Evolutionary conservation across 768 basidiomycete genomes (phyloP).

Genomic region (Tremella yokohamensis): DNA sequence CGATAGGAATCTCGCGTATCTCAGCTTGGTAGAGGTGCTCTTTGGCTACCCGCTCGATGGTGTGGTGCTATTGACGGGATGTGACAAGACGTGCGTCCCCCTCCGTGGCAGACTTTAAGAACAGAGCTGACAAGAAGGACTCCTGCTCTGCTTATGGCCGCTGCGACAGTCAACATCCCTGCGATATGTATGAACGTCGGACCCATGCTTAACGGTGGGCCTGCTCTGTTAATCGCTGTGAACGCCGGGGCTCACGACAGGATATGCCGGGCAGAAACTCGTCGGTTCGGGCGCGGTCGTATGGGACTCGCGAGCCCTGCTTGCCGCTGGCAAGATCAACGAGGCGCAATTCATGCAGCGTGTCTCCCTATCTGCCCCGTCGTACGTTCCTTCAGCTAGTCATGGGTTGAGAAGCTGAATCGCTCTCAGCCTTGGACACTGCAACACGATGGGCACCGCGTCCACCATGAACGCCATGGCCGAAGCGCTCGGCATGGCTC

Average conservation of each 20-base stretch:
- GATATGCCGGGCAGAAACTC: conserved; percentile 31
- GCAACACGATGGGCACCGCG: conserved; percentile 50
- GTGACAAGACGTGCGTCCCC: conserved; percentile 40
- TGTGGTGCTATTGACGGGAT: conserved; percentile 47
- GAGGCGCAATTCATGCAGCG: conserved; percentile 41
- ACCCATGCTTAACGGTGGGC: conserved; percentile 47
- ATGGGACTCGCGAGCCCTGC: conserved; percentile 39
- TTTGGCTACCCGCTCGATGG: conserved; percentile 50
- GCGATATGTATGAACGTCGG: conserved; percentile 49
- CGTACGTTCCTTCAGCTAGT: conserved; percentile 17
- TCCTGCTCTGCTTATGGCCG: conserved; percentile 46
- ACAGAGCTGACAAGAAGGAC: conserved; percentile 30
- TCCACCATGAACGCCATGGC: conserved; percentile 50
- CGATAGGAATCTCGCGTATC: conserved; percentile 47
- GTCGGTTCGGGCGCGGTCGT: conserved; percentile 47
- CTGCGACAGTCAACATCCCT: conserved; percentile 48
- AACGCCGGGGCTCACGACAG: conserved; percentile 7
- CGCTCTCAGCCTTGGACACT: conserved; percentile 35
- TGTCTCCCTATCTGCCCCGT: conserved; percentile 41
- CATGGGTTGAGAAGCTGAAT: neutral
- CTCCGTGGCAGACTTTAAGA: neutral
- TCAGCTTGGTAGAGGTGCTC: conserved; percentile 46
- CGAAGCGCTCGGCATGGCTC: conserved; percentile 50
- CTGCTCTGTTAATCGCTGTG: neutral
- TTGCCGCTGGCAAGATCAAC: conserved; percentile 37